Evolutionary conservation across 768 basidiomycete species (phyloP).

Genomic region (Pisolithus sp.): DNA sequence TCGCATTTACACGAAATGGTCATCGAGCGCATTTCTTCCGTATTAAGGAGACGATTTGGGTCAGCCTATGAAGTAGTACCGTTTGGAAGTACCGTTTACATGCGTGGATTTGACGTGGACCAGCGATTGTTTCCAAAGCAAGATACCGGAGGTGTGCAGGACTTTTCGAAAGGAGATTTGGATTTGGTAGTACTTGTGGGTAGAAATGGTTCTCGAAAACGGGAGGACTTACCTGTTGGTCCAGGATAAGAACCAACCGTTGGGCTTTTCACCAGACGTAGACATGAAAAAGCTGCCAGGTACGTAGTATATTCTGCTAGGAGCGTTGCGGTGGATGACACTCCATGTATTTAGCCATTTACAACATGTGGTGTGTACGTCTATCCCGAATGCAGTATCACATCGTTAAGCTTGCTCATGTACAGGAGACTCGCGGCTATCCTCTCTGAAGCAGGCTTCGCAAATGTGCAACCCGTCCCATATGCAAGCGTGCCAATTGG

Average conservation of each 20-base stretch:
- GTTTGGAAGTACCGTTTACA: constrained; percentile 50
- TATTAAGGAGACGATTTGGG: background rate
- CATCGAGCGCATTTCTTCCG: background rate
- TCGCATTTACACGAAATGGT: background rate
- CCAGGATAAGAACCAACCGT: constrained; percentile 28
- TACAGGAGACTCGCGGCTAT: constrained; percentile 26
- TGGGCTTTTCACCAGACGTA: constrained; percentile 26
- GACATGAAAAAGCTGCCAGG: constrained; percentile 23
- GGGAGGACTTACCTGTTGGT: constrained; percentile 1
- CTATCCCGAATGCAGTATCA: background rate
- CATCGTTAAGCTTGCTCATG: background rate
- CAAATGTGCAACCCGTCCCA: constrained; percentile 23
- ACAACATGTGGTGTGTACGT: constrained; percentile 22
- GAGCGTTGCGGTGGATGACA: background rate
- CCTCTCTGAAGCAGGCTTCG: constrained; percentile 31
- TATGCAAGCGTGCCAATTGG: constrained; percentile 40
- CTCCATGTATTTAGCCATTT: constrained; percentile 16
- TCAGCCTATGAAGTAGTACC: constrained; percentile 27
- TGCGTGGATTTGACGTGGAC: constrained; percentile 26
- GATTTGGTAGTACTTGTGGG: constrained; percentile 49
- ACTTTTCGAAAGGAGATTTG: constrained; percentile 32
- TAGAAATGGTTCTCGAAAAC: background rate
- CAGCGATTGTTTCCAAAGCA: background rate
- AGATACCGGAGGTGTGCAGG: constrained; percentile 7
- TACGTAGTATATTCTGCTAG: constrained; percentile 8